Base-by-base conservation (phyloP, 805 yeast species). In the Lachancea waltii region DNA sequence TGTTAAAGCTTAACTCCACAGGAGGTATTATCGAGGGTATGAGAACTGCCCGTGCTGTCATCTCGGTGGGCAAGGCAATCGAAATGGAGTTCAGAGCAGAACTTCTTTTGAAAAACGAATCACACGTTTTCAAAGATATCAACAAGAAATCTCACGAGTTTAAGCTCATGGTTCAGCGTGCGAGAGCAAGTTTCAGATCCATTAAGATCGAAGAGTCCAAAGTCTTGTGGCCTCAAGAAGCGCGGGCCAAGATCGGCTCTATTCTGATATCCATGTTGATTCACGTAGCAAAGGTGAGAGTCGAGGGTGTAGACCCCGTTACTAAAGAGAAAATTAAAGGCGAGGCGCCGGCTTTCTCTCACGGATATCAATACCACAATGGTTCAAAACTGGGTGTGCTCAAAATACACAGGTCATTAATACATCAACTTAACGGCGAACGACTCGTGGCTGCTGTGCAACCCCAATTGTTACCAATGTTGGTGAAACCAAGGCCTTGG, bases 401-500 rank as follows among this genome's bases (percentile, higher is more conserved):
- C 40, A 80, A 78, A 44, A 64, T 85, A 7, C 96, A 92, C 59
- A 75, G 75, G 44, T 69, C 73, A 9, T 70, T 92, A 35, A 73
- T 81, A 3, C 69, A 73, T 20, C 77, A 75, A 50, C 61, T 92
- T 36, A 79, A 85, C 7, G 77, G 81, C 3, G 87, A 80, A 35
- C 68, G 76, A 23, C 63, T 78, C 5, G 68, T 71, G 17, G 80
- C 81, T 35, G 70, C 83, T 1, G 76, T 83, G 4, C 85, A 79
- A 51, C 95, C 97, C 0, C 97, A 90, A 58, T 70, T 75, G 44
- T 68, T 92, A 36, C 98, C 98, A 7, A 92, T 92, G 98, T 68
- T 92, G 34, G 81, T 84, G 7, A 75, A 77, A 45, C 98, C 98
- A n/a, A 68, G 78, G 39, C 85, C 86, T 4, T 92, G 98, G 98